phyloP scores from a whole-genome alignment of 495 filamentous ascomycete species.

The Xylaria sp. region DNA sequence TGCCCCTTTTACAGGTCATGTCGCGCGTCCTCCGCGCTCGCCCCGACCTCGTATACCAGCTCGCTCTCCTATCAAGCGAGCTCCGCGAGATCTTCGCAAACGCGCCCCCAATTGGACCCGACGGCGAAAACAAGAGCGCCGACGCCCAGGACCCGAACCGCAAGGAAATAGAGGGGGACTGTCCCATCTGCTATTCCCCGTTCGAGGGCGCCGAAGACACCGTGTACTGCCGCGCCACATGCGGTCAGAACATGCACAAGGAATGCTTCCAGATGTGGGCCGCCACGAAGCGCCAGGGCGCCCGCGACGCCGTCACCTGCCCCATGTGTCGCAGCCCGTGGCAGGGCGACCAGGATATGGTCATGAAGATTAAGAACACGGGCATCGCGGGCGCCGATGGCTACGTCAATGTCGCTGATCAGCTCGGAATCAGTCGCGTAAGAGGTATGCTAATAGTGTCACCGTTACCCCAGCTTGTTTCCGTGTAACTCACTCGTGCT shows the following conservation, averaged over 20 bases:
- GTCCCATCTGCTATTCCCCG: constrained; percentile 79
- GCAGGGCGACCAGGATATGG: constrained; percentile 58
- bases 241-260: constrained; percentile 81
- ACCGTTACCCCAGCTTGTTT: neutral
- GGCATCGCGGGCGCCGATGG: constrained; percentile 59
- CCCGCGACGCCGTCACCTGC: constrained; percentile 61
- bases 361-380: constrained; percentile 52
- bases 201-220: constrained; percentile 64
- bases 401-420: constrained; percentile 69
- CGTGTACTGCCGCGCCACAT: constrained; percentile 75
- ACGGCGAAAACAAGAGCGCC: neutral
- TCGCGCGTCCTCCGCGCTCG: constrained; percentile 70
- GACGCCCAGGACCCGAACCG: constrained; percentile 42
- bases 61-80: constrained; percentile 72
- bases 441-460: constrained; percentile 56
- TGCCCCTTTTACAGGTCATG: constrained; percentile 56
- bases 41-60: constrained; percentile 71
- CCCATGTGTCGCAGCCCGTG: constrained; percentile 68
- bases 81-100: constrained; percentile 64
- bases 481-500: neutral
- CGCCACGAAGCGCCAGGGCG: constrained; percentile 53
- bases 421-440: constrained; percentile 64
- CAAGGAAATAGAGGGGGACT: constrained; percentile 71
- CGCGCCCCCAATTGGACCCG: constrained; percentile 52
- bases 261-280: constrained; percentile 77